Conservation (phyloP, 768 basidiomycete genomes). For the Plicaturopsis crispa region DNA sequence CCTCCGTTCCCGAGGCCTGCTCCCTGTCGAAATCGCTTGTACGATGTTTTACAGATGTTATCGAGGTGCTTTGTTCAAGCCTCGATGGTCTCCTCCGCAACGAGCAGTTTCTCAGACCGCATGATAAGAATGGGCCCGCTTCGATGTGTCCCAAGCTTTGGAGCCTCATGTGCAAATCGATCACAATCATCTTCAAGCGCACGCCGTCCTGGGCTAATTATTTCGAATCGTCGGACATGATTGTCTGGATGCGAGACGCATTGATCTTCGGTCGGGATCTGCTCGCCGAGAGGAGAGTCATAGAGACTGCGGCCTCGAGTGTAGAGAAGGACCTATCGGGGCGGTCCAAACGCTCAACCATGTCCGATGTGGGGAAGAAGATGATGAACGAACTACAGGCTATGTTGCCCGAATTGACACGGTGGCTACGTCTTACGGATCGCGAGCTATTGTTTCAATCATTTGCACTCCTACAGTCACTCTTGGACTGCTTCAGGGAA, state of each 20-base stretch:
- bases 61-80: slow-evolving; percentile 77
- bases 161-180: slow-evolving; percentile 71
- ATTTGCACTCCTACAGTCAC: slow-evolving; percentile 70
- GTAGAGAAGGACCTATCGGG: slow-evolving; percentile 13
- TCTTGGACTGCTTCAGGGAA: slow-evolving; percentile 71
- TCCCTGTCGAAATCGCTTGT: slow-evolving; percentile 86
- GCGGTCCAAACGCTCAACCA: slow-evolving; percentile 29
- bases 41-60: slow-evolving; percentile 85
- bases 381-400: slow-evolving; percentile 76
- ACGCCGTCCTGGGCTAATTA: slow-evolving; percentile 79
- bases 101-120: slow-evolving; percentile 37
- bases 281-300: slow-evolving; percentile 69
- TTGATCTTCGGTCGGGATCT: slow-evolving; percentile 88
- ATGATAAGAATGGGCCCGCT: slow-evolving; percentile 37
- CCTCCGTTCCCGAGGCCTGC: slow-evolving; percentile 74
- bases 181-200: slow-evolving; percentile 78
- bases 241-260: slow-evolving; percentile 97
- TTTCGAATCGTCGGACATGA: slow-evolving; percentile 80
- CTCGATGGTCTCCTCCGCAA: slow-evolving; percentile 66
- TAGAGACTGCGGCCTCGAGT: slow-evolving; percentile 51
- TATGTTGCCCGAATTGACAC: slow-evolving; percentile 70
- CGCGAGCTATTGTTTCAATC: slow-evolving; percentile 87
- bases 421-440: slow-evolving; percentile 92
- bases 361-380: slow-evolving; percentile 55
- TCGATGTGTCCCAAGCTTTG: slow-evolving; percentile 65